A percentile compares a stretch with the other conserved stretches of the same genome.
Evolutionary conservation across 148 eudicot genomes (phyloP).

Genomic region (Selenicereus undatus): DNA sequence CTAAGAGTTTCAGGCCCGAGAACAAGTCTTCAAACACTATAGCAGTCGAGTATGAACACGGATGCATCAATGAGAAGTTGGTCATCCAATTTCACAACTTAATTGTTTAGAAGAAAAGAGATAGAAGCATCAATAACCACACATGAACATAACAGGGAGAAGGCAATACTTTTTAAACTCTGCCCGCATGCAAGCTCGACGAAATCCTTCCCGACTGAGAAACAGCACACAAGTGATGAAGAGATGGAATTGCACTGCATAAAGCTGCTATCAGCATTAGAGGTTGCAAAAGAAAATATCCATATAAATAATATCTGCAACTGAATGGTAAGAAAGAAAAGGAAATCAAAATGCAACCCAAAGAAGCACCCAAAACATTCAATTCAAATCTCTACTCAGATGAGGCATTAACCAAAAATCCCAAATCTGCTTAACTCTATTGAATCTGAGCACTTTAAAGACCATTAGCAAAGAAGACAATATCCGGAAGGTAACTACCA

Average conservation of each 20-base stretch:
- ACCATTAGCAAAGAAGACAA: no score
- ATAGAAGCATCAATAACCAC: not conserved
- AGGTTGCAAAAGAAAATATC: not conserved
- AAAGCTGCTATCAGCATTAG: constrained; percentile 53
- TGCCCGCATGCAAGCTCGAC: constrained; percentile 94
- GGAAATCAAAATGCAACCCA: not conserved
- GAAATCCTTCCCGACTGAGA: constrained; percentile 95
- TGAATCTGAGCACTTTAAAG: not conserved
- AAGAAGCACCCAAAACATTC: not conserved
- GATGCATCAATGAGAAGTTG: not conserved
- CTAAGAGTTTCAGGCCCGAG: not conserved
- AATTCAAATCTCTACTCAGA: not conserved
- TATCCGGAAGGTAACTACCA: not conserved
- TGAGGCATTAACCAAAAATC: not conserved
- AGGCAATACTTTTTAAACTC: constrained; percentile 59
- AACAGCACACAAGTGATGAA: constrained; percentile 83
- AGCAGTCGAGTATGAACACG: not conserved
- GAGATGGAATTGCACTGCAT: constrained; percentile 94
- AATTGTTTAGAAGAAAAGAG: not conserved
- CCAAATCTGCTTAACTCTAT: not conserved
- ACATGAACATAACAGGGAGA: constrained; percentile 10
- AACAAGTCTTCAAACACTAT: not conserved
- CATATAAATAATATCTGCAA: not conserved
- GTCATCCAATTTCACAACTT: not conserved
- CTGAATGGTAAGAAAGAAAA: not conserved